A percentile compares a stretch with the other conserved stretches of the same genome.
These are phyloP conservation scores for Naumovozyma castellii DNA, from an alignment of 805 yeast species.

Conservation along the genomic window DNA sequence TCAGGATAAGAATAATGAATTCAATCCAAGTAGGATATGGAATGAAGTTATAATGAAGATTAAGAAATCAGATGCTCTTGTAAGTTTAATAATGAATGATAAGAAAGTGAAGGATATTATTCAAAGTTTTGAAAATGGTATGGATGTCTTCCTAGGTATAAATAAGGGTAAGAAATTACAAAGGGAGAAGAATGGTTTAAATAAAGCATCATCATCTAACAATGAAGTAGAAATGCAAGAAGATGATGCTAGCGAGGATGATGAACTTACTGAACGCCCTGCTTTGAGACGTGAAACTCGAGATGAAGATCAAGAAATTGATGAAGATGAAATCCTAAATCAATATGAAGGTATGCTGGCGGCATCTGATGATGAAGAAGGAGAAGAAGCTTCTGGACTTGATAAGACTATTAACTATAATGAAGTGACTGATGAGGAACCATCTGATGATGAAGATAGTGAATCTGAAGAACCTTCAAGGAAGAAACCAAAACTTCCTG, in stretches of 20 bases:
- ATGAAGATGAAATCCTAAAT: slow-evolving; percentile 15
- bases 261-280: slow-evolving; percentile 11
- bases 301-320: slow-evolving; percentile 7
- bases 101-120: slow-evolving; percentile 40
- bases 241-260: slow-evolving; percentile 13
- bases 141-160: slow-evolving; percentile 30
- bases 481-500: slow-evolving; percentile 44
- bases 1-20: slow-evolving; percentile 25
- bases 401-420: slow-evolving; percentile 33
- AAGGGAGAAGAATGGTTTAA: neutral
- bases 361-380: slow-evolving; percentile 35
- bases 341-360: slow-evolving; percentile 34
- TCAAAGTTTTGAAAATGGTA: slow-evolving; percentile 32
- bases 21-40: slow-evolving; percentile 42
- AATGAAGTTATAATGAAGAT: slow-evolving; percentile 23
- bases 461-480: slow-evolving; percentile 30
- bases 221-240: slow-evolving; percentile 1
- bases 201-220: too few relatives aligned
- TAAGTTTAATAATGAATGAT: slow-evolving; percentile 38
- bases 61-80: slow-evolving; percentile 18
- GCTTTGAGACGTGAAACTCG: slow-evolving; percentile 12
- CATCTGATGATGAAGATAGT: slow-evolving; percentile 37
- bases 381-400: slow-evolving; percentile 27
- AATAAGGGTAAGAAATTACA: slow-evolving; percentile 19
- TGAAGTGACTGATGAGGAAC: slow-evolving; percentile 59